phyloP scores from a whole-genome alignment of 2,329 filamentous ascomycete genomes.

The Pyrenophora tritici-repentis region DNA sequence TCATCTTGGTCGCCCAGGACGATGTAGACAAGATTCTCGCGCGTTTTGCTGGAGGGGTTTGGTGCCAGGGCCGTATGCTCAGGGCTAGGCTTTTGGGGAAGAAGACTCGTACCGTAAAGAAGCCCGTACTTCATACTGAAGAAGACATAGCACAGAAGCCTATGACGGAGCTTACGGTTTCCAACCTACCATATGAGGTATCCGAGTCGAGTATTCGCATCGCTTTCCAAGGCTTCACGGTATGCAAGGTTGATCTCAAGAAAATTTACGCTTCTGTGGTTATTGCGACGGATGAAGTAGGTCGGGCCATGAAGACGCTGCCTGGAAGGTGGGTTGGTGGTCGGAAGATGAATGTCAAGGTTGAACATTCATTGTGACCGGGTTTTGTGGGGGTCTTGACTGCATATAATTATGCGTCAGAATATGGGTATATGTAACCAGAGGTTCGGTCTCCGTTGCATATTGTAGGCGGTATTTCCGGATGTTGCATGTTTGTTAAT shows the following conservation, averaged over 20 bases:
- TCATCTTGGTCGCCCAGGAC: not conserved
- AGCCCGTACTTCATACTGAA: not conserved
- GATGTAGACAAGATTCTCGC: not conserved
- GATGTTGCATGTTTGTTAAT: too few relatives aligned
- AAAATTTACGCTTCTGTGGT: not conserved
- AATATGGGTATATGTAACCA: too few relatives aligned
- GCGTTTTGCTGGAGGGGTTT: not conserved
- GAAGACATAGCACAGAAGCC: too few relatives aligned
- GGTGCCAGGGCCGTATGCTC: not conserved
- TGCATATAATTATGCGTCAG: too few relatives aligned
- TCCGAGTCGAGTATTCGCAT: not conserved
- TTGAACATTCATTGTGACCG: not conserved
- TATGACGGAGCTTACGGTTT: not conserved
- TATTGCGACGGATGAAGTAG: not conserved
- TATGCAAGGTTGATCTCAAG: not conserved
- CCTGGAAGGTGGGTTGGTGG: not conserved
- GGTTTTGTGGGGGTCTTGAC: too few relatives aligned
- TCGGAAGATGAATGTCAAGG: not conserved
- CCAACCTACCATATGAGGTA: not conserved
- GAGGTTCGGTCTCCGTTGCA: too few relatives aligned
- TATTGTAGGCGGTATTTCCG: too few relatives aligned
- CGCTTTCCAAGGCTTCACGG: not conserved
- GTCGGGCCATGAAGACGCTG: not conserved
- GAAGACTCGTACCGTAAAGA: not conserved
- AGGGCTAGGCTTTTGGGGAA: not conserved